Conservation (phyloP, 2,329 filamentous ascomycete species). For the Sporothrix brunneoviolacea region DNA sequence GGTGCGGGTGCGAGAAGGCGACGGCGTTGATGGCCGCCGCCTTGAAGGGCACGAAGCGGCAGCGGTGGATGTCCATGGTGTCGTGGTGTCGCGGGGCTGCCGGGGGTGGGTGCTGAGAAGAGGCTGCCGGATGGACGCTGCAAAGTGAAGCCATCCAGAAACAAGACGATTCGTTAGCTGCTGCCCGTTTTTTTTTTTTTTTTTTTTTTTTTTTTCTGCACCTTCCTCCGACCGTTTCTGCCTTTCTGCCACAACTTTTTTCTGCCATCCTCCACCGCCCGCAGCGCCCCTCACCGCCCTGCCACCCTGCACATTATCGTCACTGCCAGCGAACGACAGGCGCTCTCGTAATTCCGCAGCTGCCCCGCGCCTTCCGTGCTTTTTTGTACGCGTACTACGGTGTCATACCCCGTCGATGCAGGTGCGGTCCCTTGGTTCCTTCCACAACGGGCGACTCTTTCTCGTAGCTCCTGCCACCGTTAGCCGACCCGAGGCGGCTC, state of each 20-base stretch:
- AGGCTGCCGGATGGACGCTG: slow-evolving; percentile 4
- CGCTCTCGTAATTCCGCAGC: too few relatives aligned
- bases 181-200: slow-evolving; percentile 12
- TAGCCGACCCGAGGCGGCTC: too few relatives aligned
- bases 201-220: not conserved
- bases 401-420: too few relatives aligned
- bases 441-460: too few relatives aligned
- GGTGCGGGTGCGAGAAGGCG: slow-evolving; percentile 74
- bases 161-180: too few relatives aligned
- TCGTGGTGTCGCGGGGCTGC: not conserved
- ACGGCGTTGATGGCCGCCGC: slow-evolving; percentile 89
- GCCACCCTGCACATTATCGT: not conserved
- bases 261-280: slow-evolving; percentile 3
- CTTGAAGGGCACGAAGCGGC: slow-evolving; percentile 89
- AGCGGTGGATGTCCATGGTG: slow-evolving; percentile 90
- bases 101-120: not conserved
- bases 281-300: too few relatives aligned
- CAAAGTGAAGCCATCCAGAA: slow-evolving; percentile 6
- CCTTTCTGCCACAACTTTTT: slow-evolving; percentile 9
- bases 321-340: too few relatives aligned
- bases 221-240: not conserved
- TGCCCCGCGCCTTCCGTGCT: too few relatives aligned
- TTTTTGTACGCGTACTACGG: too few relatives aligned
- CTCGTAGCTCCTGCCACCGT: too few relatives aligned
- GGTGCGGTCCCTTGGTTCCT: too few relatives aligned